A percentile compares a stretch with the other conserved stretches of the same genome.
These are phyloP conservation scores for Emmonsiellopsis sp. DNA, from an alignment of 2,329 filamentous ascomycete species.

Conservation along the genomic window DNA sequence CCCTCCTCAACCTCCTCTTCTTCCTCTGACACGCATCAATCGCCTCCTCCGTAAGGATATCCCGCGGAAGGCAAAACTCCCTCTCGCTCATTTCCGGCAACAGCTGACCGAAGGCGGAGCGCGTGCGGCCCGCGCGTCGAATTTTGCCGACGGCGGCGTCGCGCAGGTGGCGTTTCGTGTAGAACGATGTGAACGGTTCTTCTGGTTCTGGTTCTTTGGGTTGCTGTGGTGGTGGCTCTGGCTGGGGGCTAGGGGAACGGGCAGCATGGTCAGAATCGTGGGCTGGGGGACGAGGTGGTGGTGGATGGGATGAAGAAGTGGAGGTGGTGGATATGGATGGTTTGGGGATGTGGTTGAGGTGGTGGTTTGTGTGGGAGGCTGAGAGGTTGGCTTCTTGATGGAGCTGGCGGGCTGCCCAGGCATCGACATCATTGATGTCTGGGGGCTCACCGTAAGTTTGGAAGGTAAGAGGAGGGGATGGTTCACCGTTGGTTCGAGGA, in stretches of 20 bases:
- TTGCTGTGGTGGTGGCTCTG: slow-evolving; percentile 17
- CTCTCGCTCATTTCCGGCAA: slow-evolving; percentile 62
- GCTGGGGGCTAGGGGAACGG: slow-evolving; percentile 1
- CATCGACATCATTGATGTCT: slow-evolving; percentile 62
- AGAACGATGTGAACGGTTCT: slow-evolving; percentile 78
- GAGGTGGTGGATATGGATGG: slow-evolving; percentile 3
- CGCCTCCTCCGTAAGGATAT: slow-evolving; percentile 39
- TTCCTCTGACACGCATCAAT: slow-evolving; percentile 33
- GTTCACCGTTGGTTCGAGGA: slow-evolving; percentile 9
- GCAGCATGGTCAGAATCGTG: slow-evolving; percentile 3
- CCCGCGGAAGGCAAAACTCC: slow-evolving; percentile 68
- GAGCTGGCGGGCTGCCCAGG: slow-evolving; percentile 63
- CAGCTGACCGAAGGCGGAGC: slow-evolving; percentile 71
- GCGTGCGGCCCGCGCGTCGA: slow-evolving; percentile 55
- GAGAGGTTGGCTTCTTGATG: slow-evolving; percentile 60
- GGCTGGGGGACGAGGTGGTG: background rate
- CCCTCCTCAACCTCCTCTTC: slow-evolving; percentile 26
- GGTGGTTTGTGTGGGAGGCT: slow-evolving; percentile 28
- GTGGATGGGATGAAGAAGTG: background rate
- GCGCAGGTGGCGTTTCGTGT: slow-evolving; percentile 67
- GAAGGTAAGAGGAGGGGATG: slow-evolving; percentile 10
- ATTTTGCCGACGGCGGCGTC: slow-evolving; percentile 67
- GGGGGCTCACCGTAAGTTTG: slow-evolving; percentile 45
- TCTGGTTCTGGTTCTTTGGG: slow-evolving; percentile 25
- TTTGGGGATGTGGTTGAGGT: slow-evolving; percentile 10